These are phyloP conservation scores for Solanum etuberosum DNA, from an alignment of 257 asterid genomes.

Conservation along the genomic window DNA sequence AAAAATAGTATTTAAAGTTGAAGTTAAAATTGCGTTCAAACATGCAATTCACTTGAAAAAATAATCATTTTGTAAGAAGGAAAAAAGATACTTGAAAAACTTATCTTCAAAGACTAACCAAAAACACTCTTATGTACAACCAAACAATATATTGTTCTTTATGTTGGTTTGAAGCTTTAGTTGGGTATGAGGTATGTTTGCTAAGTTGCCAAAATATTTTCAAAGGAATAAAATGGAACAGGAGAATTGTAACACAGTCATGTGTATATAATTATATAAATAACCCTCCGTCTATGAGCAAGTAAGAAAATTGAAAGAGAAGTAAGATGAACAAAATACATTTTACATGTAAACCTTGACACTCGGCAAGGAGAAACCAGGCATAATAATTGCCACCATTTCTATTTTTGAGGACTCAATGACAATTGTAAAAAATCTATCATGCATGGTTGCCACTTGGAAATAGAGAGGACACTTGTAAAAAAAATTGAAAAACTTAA, in stretches of 20 bases:
- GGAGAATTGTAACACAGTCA: not conserved
- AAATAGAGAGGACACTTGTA: not conserved
- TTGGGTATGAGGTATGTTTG: not conserved
- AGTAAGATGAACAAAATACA: not conserved
- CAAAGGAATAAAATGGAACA: not conserved
- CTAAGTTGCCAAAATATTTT: not conserved
- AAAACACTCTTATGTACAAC: not conserved
- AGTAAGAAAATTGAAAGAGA: not conserved
- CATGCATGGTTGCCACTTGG: not conserved
- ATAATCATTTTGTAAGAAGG: not conserved
- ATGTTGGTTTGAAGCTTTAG: not conserved
- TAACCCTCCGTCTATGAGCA: not conserved
- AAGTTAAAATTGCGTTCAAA: not conserved
- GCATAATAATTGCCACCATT: not conserved
- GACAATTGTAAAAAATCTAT: not conserved
- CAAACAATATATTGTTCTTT: not conserved
- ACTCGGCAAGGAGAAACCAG: not conserved
- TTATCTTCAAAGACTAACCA: not conserved
- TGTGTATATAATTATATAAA: not conserved
- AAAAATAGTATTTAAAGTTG: not conserved
- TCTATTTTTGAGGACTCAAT: not conserved
- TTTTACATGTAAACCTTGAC: not conserved
- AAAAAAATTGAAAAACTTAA: not conserved
- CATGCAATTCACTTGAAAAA: not conserved
- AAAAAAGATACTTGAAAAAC: not conserved